Evolutionary conservation across 164 flowering plant genomes (phyloP).

Genomic region (Buxus sempervirens): DNA sequence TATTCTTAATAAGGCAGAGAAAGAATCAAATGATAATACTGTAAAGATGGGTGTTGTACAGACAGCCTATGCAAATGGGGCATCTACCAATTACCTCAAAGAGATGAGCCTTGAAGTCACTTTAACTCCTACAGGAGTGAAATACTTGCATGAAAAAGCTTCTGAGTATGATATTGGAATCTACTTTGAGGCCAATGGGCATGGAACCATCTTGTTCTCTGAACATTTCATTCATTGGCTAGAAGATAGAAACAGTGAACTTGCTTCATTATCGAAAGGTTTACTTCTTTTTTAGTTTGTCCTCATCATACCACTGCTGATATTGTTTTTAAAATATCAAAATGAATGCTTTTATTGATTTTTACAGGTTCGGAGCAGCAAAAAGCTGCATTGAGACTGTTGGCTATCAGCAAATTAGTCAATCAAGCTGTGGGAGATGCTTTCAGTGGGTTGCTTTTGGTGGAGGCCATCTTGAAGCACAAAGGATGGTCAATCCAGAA

Average conservation of each 20-base stretch:
- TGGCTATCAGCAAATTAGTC: constrained; percentile 73
- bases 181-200: constrained; percentile 99
- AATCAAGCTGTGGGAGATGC: constrained; percentile 98
- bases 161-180: constrained; percentile 86
- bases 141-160: constrained; percentile 87
- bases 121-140: constrained; percentile 92
- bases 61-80: constrained; percentile 99
- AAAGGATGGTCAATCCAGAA: constrained; percentile 70
- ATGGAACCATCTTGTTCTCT: constrained; percentile 92
- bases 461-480: constrained; percentile 73
- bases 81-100: constrained; percentile 77
- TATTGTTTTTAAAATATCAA: not conserved
- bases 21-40: constrained; percentile 17
- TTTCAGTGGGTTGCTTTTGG: constrained; percentile 82
- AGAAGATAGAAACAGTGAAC: constrained; percentile 46
- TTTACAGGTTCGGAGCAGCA: constrained; percentile 63
- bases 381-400: constrained; percentile 75
- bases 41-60: constrained; percentile 72
- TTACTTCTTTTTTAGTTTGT: constrained; percentile 5
- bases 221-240: constrained; percentile 56
- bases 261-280: constrained; percentile 55
- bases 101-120: constrained; percentile 65
- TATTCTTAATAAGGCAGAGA: constrained; percentile 31
- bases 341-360: constrained; percentile 13
- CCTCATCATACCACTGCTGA: not conserved